phyloP scores from a whole-genome alignment of 768 basidiomycete species.

The Boletus barrowsii region DNA sequence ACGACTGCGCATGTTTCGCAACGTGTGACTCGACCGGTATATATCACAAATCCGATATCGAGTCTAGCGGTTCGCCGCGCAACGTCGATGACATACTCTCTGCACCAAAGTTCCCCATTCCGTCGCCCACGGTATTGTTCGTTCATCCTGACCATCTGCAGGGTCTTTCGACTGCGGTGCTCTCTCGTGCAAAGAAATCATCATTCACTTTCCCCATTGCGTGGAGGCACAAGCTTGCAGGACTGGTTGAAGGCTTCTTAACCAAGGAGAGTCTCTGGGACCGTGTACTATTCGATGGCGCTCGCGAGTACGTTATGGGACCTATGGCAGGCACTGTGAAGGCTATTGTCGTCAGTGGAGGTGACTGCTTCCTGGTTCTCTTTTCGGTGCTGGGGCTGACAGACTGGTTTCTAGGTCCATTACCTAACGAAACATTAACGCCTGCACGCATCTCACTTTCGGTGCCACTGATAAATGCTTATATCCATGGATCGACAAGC shows the following conservation, averaged over 20 bases:
- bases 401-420: conserved; percentile 37
- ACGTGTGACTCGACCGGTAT: conserved; percentile 57
- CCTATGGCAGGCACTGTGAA: conserved; percentile 60
- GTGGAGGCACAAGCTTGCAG: conserved; percentile 74
- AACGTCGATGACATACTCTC: conserved; percentile 50
- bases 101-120: conserved; percentile 50
- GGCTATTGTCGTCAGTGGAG: conserved; percentile 69
- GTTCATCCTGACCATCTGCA: conserved; percentile 60
- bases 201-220: conserved; percentile 59
- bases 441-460: conserved; percentile 74
- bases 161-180: conserved; percentile 50
- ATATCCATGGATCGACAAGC: conserved; percentile 58
- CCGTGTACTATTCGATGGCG: conserved; percentile 65
- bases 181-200: conserved; percentile 51
- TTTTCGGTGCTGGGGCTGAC: neutral
- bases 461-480: conserved; percentile 67
- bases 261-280: conserved; percentile 86
- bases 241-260: conserved; percentile 68
- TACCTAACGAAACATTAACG: conserved; percentile 50
- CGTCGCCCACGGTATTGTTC: conserved; percentile 80
- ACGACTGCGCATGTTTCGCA: conserved; percentile 70
- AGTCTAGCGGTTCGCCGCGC: conserved; percentile 8
- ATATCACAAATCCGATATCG: conserved; percentile 34
- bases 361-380: conserved; percentile 38
- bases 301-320: conserved; percentile 59